Evolutionary conservation across 1,139 yeast species (phyloP).

Genomic region (Candida sp.): DNA sequence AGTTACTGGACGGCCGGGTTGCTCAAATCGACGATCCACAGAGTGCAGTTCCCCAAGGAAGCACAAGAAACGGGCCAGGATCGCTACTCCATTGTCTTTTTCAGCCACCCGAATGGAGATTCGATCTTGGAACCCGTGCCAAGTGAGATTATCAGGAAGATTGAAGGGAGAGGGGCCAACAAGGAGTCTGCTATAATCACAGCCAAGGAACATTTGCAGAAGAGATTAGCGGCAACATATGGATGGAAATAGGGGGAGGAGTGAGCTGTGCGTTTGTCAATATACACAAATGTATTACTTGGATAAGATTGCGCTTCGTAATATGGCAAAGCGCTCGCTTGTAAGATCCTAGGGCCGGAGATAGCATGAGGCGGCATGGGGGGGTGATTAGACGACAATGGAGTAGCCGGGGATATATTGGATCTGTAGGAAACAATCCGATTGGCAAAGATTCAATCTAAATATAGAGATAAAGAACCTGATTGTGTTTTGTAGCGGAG

Average conservation of each 20-base stretch:
- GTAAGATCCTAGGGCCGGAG: no score
- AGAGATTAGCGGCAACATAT: constrained; percentile 72
- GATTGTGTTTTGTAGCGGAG: no score
- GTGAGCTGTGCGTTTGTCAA: no score
- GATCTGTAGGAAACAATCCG: no score
- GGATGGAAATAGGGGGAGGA: constrained; percentile 28
- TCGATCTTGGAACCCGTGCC: constrained; percentile 76
- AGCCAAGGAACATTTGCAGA: constrained; percentile 69
- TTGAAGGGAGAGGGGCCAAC: constrained; percentile 53
- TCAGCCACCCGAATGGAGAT: constrained; percentile 78
- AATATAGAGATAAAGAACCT: no score
- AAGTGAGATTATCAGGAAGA: constrained; percentile 48
- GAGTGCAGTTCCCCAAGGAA: constrained; percentile 63
- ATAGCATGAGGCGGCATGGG: no score
- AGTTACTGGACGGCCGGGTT: constrained; percentile 83
- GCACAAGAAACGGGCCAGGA: constrained; percentile 63
- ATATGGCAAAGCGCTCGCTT: no score
- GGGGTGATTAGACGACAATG: no score
- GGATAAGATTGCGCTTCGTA: no score
- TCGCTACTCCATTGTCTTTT: constrained; percentile 81
- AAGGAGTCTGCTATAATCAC: constrained; percentile 46
- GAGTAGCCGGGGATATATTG: no score
- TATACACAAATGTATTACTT: no score
- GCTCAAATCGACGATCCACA: constrained; percentile 71
- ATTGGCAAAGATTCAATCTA: no score